Evolutionary conservation across 306 rosid species (phyloP), one percentile per base, ranked within the genome.

Genomic region (Dryas drummondii): DNA sequence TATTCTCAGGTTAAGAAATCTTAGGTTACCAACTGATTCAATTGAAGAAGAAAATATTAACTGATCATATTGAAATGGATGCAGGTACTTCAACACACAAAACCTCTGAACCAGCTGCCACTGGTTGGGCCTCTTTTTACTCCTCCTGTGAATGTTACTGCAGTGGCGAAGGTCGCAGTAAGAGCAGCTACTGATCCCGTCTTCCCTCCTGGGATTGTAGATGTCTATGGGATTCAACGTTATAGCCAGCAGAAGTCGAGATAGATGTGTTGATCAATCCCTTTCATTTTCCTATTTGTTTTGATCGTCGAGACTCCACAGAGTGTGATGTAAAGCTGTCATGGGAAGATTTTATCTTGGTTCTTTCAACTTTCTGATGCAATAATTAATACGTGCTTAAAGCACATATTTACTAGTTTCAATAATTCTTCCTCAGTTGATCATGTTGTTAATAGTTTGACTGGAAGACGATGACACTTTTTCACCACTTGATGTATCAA

Each of bases 171-270:
- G 64, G 97, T 94, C 70, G 92, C 98, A 60, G 93, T 94, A 69
- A 90, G 97, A 86, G 98, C 94, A 67, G 98, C 98, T 12, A 86
- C 94, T 5, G 98, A 94, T 50, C 94, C 97, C 0, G 97, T 94
- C 73, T 94, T 94, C 70, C 98, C 98, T 37, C 98, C 98, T 0
- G 97, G 97, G 73, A 82, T 94, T 79, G 45, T 94, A 22, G 98
- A 94, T 63, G 81, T 90, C 56, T 71, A 86, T 6, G 97, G 97
- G 60, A 90, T 94, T 46, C 96, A 87, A 77, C 93, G 96, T 14
- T 90, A 94, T 66, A 86, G 84, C 83, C 91, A 88, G 65, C 81
- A 76, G 6, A 94, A 90, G 79, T 81, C 83, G 19, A 83, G 79
- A 69, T 86, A 84, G 80, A 73, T 15, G 3, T 56, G 8, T 51